Conservation (phyloP, 2,329 filamentous ascomycete genomes). For the Pseudogymnoascus sp. region DNA sequence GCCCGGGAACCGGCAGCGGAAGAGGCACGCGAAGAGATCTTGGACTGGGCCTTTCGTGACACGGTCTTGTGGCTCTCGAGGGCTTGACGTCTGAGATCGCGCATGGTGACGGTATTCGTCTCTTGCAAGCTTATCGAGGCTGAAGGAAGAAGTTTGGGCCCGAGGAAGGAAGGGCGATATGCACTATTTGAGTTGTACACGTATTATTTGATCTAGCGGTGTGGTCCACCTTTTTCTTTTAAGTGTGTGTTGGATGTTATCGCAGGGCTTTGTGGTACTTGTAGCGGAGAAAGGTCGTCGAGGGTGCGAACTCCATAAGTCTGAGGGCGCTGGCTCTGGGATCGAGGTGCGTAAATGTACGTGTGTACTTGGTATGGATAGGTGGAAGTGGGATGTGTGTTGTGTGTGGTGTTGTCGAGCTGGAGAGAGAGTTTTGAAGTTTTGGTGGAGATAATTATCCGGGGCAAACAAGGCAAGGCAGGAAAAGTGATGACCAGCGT, state of each 20-base stretch:
- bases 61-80: slow-evolving; percentile 51
- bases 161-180: neutral
- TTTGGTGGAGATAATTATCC: slow-evolving; percentile 4
- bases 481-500: neutral
- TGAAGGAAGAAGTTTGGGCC: neutral
- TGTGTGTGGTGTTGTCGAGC: neutral
- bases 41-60: slow-evolving; percentile 46
- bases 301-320: slow-evolving; percentile 1
- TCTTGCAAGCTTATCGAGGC: neutral
- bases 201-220: neutral
- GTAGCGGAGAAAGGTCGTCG: neutral
- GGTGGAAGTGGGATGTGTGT: neutral
- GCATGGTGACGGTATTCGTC: slow-evolving; percentile 15
- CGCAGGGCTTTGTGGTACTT: slow-evolving; percentile 1
- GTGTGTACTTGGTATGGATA: neutral
- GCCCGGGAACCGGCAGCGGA: slow-evolving; percentile 41
- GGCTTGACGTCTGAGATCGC: slow-evolving; percentile 42
- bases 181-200: neutral
- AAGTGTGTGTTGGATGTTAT: slow-evolving; percentile 1
- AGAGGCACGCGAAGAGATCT: slow-evolving; percentile 37
- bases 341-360: neutral
- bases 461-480: neutral
- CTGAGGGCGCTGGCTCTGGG: neutral
- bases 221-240: neutral
- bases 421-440: neutral